Base-by-base conservation (phyloP, 345 rosid species). In the Durio zibethinus region DNA sequence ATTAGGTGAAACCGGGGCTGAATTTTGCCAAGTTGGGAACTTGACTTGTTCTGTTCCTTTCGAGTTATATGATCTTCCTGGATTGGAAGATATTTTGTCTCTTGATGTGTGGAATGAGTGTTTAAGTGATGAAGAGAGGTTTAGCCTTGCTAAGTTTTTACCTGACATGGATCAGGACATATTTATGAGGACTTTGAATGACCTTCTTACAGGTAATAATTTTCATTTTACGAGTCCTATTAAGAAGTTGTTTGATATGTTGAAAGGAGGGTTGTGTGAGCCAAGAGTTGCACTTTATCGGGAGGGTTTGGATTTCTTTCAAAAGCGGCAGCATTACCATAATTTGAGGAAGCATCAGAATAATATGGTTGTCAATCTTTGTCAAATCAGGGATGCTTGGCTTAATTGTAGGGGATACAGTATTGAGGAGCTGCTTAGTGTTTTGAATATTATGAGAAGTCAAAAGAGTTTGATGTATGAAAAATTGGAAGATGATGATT, bases 371-470 rank as follows among this genome's bases (percentile, higher is more conserved):
- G 86, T 76, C 74, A 94, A 85, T 87, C 78, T 96, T 75, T 90
- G 97, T 77, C 95, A 91, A 86, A 87, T 84, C 7, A 91, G 99
- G 89, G 97, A 94, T 88, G 90, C 93, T 60, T 96, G 97, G 99
- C 76, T 76, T 53, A 89, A 83, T 76, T 92, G 94, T 80, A 88
- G 87, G 83, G 98, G 93, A 33, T 94, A 92, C 76, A 84, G 95
- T 64, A 90, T 93, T 6, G 90, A 91, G 61, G 99, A 96, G 88
- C 91, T 92, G 87, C 97, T 96, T 70, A 88, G 94, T 64, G 93
- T 94, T 66, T 82, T 92, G 85, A 91, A 96, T 84, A 90, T 94
- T 20, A 80, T 88, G 82, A 94, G 88, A 86, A 90, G 90, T 82
- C 94, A 91, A 64, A 92, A 89, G 90, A 92, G 88, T 83, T 88